phyloP scores from a whole-genome alignment of 2,329 filamentous ascomycete species.

The Penicillium sp. region DNA sequence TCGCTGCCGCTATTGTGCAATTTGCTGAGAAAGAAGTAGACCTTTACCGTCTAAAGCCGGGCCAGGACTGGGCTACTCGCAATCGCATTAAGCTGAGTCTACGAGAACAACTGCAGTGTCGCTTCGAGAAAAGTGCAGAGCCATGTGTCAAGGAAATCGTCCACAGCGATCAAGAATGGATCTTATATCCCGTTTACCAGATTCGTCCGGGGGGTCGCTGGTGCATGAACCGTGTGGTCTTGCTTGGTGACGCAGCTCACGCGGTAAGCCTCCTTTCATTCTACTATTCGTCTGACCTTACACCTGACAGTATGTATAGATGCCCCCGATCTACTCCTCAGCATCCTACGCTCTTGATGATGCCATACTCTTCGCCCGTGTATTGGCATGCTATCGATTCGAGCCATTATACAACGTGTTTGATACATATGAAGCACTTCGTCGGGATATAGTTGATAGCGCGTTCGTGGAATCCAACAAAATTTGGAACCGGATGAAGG shows the following conservation, averaged over 20 bases:
- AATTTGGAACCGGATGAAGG: not conserved
- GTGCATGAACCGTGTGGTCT: not conserved
- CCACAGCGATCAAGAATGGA: not conserved
- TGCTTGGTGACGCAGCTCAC: not conserved
- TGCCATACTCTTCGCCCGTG: not conserved
- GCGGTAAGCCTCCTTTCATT: not conserved
- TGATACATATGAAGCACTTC: not conserved
- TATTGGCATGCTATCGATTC: not conserved
- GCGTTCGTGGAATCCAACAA: not conserved
- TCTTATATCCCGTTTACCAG: not conserved
- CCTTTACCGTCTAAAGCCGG: not conserved
- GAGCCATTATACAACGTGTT: not conserved
- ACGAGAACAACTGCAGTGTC: not conserved
- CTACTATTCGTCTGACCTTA: not conserved
- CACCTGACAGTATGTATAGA: not conserved
- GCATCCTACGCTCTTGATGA: not conserved
- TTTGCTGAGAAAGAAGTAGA: not conserved
- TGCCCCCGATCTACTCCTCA: not conserved
- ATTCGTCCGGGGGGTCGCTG: not conserved
- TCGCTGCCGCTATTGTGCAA: not conserved
- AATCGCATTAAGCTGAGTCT: not conserved
- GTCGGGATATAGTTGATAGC: not conserved
- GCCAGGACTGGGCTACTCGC: not conserved
- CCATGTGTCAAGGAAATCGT: not conserved
- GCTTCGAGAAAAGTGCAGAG: not conserved